Evolutionary conservation across 495 filamentous ascomycete species (phyloP), one percentile per base, ranked within the genome.

Genomic region (Cryomyces minteri): DNA sequence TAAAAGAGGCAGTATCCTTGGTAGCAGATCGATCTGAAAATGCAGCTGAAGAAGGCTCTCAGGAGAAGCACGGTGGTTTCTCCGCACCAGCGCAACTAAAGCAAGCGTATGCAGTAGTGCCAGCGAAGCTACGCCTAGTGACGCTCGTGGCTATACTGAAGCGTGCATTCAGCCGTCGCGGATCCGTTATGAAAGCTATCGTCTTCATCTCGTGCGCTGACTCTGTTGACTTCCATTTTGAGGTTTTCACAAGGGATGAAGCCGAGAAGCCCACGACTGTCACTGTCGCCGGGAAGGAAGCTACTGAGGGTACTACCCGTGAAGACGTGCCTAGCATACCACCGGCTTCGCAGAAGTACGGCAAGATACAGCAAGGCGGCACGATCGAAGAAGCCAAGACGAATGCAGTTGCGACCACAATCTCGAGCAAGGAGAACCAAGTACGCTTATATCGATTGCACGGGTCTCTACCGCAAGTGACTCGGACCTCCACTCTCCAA

Each of bases 121-220:
- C 92, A 4, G 74, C 88, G 7, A 98, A 98, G 61, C 63, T 94
- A 43, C 78, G 90, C 6, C 64, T 96, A 8, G 90, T 95, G 7
- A 82, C 88, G 3, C 69, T 98, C 39, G 77, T 81, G 37, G 81
- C 86, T 1, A 68, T 84, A 30, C 66, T 98, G 32, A 92, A 85
- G 54, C 75, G 83, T 12, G 74, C 88, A 0, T 96, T 96, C 53
- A 77, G 82, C 48, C 73, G 87, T 10, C 79, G 79, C 60, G 86
- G 85, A 0, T 82, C 84, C 2, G 77, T 90, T 18, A 92, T 88
- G 77, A 94, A 96, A 60, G 79, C 81, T 4, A 94, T 96, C 49
- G 74, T 96, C 43, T 98, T 98, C 62, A 82, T 98, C 36, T 92
- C 87, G 1, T 96, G 92, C 54, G 88, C 90, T 11, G 92, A 98